Base-by-base conservation (phyloP, 2,329 filamentous ascomycete species). In the Monosporascus sp. region DNA sequence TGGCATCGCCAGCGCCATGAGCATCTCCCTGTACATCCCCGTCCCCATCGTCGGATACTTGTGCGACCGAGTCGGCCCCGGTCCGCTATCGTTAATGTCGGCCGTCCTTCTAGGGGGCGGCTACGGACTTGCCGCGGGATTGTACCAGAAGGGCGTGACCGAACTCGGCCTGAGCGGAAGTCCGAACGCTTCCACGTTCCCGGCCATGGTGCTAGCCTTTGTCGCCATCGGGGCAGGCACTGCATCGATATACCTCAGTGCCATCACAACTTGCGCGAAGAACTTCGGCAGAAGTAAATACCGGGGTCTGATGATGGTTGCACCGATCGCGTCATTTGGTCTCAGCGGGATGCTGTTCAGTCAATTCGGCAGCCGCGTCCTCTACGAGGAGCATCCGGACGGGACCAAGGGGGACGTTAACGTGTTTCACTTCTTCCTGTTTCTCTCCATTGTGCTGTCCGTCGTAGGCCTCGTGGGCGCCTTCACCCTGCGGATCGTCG, bases 221-320 rank as follows among this genome's bases (percentile, higher is more conserved):
- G 79, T 92, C 47, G 81, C 82, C 50, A 85, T 99, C 54, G 94
- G 94, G 2, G 81, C 87, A 57, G 93, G 85, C 5, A 97, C 93
- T 0, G 90, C 88, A 59, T 84, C 84, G 69, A 91, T 97, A 84
- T 99, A 97, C 70, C 79, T 97, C 52, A 83, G 86, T 49, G 87
- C 91, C 2, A 87, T 99, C n/a, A 93, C 93, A 7, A 96, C 93
- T 0, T 96, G 91, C 66, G 94, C 94, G 37, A 99, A 99, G 83
- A 99, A 97, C 73, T 99, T 97, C 73, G 92, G 92, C 48, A 85
- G 88, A 56, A 91, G 91, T 4, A 89, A 87, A 65, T 87, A 95
- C 65, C 88, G 93, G 64, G 94, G 94, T 0, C 75, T 99, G 49
- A 93, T 95, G 56, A 79, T 99, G 52, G 92, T 93, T 1, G 80